Conservation (phyloP, 495 filamentous ascomycete species). For the Penicillium waksmanii region DNA sequence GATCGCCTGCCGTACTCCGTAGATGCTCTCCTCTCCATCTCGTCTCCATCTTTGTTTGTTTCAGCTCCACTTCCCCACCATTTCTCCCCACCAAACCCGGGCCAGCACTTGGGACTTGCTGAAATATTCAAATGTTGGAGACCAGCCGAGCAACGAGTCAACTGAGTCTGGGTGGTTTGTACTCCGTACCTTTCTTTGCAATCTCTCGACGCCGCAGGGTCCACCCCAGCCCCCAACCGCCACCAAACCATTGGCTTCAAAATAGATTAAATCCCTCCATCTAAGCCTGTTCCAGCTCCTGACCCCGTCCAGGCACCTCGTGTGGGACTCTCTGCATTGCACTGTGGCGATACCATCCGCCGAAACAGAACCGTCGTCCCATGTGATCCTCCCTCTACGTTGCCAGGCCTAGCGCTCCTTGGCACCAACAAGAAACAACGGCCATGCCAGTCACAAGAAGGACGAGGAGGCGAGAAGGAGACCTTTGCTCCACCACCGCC, state of each 20-base stretch:
- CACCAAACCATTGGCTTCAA: conserved; percentile 7
- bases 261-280: conserved; percentile 12
- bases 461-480: conserved; percentile 3
- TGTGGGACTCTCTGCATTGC: no score
- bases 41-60: no score
- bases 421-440: not conserved
- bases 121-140: no score
- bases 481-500: conserved; percentile 1
- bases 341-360: no score
- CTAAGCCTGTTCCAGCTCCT: conserved; percentile 10
- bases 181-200: not conserved
- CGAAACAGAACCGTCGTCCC: not conserved
- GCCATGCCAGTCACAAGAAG: conserved; percentile 2
- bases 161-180: no score
- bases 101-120: no score
- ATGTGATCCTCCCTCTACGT: conserved; percentile 16
- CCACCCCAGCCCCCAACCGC: not conserved
- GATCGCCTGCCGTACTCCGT: not conserved
- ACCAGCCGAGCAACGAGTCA: no score
- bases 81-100: no score
- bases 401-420: conserved; percentile 2
- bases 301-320: not conserved
- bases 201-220: not conserved
- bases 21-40: not conserved
- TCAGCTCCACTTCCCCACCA: no score